Evolutionary conservation across 805 yeast species (phyloP).

Genomic region (Saturnispora besseyi): DNA sequence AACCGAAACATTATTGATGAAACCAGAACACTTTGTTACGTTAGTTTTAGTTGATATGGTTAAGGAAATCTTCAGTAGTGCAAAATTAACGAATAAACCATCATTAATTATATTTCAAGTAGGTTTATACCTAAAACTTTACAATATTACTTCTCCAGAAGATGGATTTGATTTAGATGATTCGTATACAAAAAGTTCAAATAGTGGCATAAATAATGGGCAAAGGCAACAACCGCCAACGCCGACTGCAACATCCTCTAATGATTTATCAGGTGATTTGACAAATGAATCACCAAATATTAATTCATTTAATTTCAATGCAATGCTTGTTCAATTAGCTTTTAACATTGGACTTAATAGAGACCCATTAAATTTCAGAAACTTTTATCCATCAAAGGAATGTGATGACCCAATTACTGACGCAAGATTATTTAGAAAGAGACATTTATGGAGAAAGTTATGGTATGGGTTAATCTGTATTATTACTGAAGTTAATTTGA

Average conservation of each 20-base stretch:
- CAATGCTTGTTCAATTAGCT: slow-evolving; percentile 35
- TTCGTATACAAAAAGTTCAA: slow-evolving; percentile 27
- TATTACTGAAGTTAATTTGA: slow-evolving; percentile 28
- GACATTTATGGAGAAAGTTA: slow-evolving; percentile 34
- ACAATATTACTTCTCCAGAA: slow-evolving; percentile 49
- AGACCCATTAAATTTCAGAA: slow-evolving; percentile 36
- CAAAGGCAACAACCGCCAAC: background rate
- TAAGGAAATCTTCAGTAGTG: slow-evolving; percentile 35
- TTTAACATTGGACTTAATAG: slow-evolving; percentile 39
- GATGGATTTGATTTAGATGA: slow-evolving; percentile 39
- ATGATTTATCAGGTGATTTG: slow-evolving; percentile 31
- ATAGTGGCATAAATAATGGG: slow-evolving; percentile 19
- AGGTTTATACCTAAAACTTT: slow-evolving; percentile 46
- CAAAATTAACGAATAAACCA: slow-evolving; percentile 36
- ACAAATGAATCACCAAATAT: slow-evolving; percentile 29
- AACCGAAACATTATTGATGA: slow-evolving; percentile 28
- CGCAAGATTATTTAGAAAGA: slow-evolving; percentile 26
- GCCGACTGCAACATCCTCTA: slow-evolving; percentile 17
- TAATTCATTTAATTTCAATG: slow-evolving; percentile 29
- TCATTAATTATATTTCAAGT: slow-evolving; percentile 48
- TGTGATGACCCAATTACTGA: slow-evolving; percentile 24
- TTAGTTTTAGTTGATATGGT: slow-evolving; percentile 37
- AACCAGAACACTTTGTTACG: slow-evolving; percentile 34
- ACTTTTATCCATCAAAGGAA: slow-evolving; percentile 21
- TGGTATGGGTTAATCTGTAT: slow-evolving; percentile 30